Conservation (phyloP, 495 filamentous ascomycete genomes). For the Umbilicaria muhlenbergii region DNA sequence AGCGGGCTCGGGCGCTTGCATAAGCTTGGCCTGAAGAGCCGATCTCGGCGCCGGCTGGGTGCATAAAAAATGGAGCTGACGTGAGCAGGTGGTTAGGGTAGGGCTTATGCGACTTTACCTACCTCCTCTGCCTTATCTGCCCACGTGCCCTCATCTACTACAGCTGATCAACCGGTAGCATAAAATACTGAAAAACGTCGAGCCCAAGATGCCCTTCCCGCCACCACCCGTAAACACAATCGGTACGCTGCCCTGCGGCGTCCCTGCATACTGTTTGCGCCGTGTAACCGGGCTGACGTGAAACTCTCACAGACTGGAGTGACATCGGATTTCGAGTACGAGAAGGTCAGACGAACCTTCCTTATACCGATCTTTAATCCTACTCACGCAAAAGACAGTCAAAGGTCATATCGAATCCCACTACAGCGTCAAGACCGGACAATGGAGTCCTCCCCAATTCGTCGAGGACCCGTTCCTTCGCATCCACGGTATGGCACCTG, state of each 20-base stretch:
- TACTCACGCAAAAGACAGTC: slow-evolving; percentile 29
- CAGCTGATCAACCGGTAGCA: too few relatives aligned
- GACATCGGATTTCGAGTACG: slow-evolving; percentile 83
- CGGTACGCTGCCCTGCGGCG: slow-evolving; percentile 25
- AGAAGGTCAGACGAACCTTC: slow-evolving; percentile 36
- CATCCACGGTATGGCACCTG: slow-evolving; percentile 82
- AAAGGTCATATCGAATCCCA: slow-evolving; percentile 66
- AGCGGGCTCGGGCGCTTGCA: too few relatives aligned
- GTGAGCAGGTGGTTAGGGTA: too few relatives aligned
- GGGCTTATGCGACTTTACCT: too few relatives aligned
- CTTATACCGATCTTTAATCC: not conserved
- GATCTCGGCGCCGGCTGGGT: too few relatives aligned
- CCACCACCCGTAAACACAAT: slow-evolving; percentile 70
- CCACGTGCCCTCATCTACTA: too few relatives aligned
- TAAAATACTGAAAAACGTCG: too few relatives aligned
- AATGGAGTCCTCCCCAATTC: slow-evolving; percentile 63
- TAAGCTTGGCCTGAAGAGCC: too few relatives aligned
- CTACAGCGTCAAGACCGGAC: slow-evolving; percentile 49
- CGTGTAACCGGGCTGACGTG: not conserved
- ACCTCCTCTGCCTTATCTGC: too few relatives aligned
- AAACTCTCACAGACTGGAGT: slow-evolving; percentile 49
- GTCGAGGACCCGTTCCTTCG: slow-evolving; percentile 60
- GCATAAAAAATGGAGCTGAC: too few relatives aligned
- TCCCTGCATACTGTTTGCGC: not conserved
- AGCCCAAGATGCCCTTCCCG: slow-evolving; percentile 40